phyloP scores from a whole-genome alignment of 75 land plant species.

The Cryptomeria japonica region DNA sequence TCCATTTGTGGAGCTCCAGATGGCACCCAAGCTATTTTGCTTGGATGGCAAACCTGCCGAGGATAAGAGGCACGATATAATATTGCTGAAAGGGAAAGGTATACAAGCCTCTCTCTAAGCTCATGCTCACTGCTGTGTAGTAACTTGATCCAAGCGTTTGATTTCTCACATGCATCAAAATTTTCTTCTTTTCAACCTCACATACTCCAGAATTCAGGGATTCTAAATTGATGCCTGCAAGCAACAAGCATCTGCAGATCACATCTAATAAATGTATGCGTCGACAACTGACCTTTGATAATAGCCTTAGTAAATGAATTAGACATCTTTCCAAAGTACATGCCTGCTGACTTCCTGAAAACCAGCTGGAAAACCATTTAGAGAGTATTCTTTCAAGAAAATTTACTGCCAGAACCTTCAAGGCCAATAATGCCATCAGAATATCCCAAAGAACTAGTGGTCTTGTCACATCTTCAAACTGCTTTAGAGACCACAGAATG shows the following conservation, averaged over 20 bases:
- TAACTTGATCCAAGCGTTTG: slow-evolving; percentile 24
- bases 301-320: slow-evolving; percentile 8
- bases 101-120: slow-evolving; percentile 51
- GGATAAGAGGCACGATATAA: slow-evolving; percentile 14
- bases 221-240: slow-evolving; percentile 23
- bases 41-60: neutral
- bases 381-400: slow-evolving; percentile 35
- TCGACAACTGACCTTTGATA: slow-evolving; percentile 21
- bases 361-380: slow-evolving; percentile 43
- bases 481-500: slow-evolving; percentile 37
- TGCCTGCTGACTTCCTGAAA: neutral
- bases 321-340: slow-evolving; percentile 25
- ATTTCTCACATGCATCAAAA: slow-evolving; percentile 7
- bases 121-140: slow-evolving; percentile 45
- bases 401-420: slow-evolving; percentile 26
- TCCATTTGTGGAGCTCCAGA: slow-evolving; percentile 50
- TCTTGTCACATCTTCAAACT: slow-evolving; percentile 23
- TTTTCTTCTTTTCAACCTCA: neutral
- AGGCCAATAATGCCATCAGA: slow-evolving; percentile 26
- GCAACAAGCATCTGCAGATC: slow-evolving; percentile 44
- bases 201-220: slow-evolving; percentile 2
- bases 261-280: slow-evolving; percentile 43
- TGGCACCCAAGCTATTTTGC: slow-evolving; percentile 27
- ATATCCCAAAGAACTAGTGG: slow-evolving; percentile 57
- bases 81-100: slow-evolving; percentile 33